These are phyloP conservation scores for Ilex aquifolium DNA, from an alignment of 257 asterid species.

Conservation along the genomic window DNA sequence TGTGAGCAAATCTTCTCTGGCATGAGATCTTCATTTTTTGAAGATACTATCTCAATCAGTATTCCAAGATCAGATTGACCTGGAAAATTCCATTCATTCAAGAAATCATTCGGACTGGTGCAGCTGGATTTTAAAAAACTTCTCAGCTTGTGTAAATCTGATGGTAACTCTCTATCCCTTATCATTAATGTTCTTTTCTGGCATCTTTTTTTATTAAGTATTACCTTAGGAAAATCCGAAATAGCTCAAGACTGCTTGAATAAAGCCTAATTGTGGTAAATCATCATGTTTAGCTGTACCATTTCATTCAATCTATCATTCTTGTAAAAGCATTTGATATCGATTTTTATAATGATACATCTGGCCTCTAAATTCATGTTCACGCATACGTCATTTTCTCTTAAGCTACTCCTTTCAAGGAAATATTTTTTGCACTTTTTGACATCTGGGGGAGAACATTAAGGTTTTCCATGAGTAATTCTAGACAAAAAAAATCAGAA, in stretches of 20 bases:
- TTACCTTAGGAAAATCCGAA: not conserved
- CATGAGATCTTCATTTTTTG: conserved; percentile 58
- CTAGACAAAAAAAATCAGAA: not conserved
- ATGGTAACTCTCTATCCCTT: conserved; percentile 1
- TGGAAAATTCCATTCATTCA: not conserved
- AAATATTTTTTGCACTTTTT: too few species aligned
- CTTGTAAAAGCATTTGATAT: too few species aligned
- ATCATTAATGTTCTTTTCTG: not conserved
- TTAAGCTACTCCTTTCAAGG: too few species aligned
- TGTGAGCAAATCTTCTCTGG: conserved; percentile 49
- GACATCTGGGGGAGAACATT: too few species aligned
- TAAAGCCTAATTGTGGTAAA: too few species aligned
- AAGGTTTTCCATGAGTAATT: too few species aligned
- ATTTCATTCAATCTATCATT: too few species aligned
- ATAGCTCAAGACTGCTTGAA: not conserved
- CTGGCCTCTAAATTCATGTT: too few species aligned
- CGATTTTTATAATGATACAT: too few species aligned
- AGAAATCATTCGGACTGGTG: not conserved
- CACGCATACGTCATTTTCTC: too few species aligned
- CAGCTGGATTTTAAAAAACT: not conserved
- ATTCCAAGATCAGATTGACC: conserved; percentile 14
- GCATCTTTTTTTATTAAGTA: not conserved
- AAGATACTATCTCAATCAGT: conserved; percentile 37
- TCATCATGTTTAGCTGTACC: too few species aligned
- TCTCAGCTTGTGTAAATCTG: not conserved